A percentile compares a stretch with the other conserved stretches of the same genome.
Conservation (phyloP, 2,329 filamentous ascomycete genomes). For the Dactylellina drechsleri region DNA sequence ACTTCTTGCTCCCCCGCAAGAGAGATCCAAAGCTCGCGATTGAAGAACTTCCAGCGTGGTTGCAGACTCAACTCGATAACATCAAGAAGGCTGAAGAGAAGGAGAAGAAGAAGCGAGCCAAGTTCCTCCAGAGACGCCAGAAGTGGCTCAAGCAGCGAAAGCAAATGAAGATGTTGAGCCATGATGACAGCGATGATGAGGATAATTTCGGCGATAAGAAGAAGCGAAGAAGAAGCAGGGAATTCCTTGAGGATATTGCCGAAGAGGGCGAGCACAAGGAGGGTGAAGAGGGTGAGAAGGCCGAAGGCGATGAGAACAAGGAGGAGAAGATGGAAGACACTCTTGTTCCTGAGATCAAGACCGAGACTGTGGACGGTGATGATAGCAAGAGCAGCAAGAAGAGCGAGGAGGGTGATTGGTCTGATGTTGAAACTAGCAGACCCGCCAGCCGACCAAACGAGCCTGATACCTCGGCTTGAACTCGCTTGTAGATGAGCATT, state of each 20-base stretch:
- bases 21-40: conserved; percentile 62
- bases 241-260: conserved; percentile 44
- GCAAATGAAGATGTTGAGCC: conserved; percentile 44
- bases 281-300: conserved; percentile 37
- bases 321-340: conserved; percentile 1
- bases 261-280: conserved; percentile 53
- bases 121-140: conserved; percentile 56
- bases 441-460: conserved; percentile 50
- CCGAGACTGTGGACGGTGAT: conserved; percentile 36
- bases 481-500: neutral
- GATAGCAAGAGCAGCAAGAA: conserved; percentile 55
- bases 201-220: conserved; percentile 50
- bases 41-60: conserved; percentile 61
- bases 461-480: conserved; percentile 22
- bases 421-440: conserved; percentile 54
- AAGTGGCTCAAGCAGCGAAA: conserved; percentile 57
- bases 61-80: conserved; percentile 57
- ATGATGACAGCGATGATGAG: conserved; percentile 39
- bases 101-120: conserved; percentile 58
- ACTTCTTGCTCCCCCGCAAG: conserved; percentile 64
- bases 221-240: conserved; percentile 44
- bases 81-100: conserved; percentile 56
- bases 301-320: neutral
- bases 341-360: conserved; percentile 22
- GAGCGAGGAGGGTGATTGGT: conserved; percentile 55